A percentile compares a stretch with the other conserved stretches of the same genome.
Evolutionary conservation across 2,329 filamentous ascomycete genomes (phyloP).

Genomic region (Neonectria neomacrospora): DNA sequence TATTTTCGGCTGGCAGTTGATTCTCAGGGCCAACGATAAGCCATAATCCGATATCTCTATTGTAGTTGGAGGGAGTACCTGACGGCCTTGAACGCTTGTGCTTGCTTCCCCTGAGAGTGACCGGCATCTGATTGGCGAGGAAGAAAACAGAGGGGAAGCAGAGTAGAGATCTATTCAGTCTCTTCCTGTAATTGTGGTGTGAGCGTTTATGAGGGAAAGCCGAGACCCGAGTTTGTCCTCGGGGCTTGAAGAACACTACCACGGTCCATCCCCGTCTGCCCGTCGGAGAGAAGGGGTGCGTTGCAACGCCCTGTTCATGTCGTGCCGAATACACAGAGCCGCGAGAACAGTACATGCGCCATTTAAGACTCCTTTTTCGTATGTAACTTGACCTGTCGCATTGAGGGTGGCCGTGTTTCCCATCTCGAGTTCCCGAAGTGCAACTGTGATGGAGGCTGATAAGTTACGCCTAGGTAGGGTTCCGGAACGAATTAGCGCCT

Average conservation of each 20-base stretch:
- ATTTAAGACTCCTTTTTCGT: not conserved
- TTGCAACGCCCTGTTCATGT: not conserved
- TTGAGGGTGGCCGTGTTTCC: not conserved
- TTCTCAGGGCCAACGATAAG: not conserved
- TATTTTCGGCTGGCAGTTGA: not conserved
- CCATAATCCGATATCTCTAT: too few relatives aligned
- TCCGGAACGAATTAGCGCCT: not conserved
- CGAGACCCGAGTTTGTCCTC: not conserved
- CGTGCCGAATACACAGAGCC: not conserved
- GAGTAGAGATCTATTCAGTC: not conserved
- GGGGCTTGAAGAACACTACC: not conserved
- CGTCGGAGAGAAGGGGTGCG: not conserved
- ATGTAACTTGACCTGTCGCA: not conserved
- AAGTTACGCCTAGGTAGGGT: too few relatives aligned
- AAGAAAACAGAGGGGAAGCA: too few relatives aligned
- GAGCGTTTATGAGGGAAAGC: not conserved
- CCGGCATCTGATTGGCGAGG: too few relatives aligned
- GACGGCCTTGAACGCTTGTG: too few relatives aligned
- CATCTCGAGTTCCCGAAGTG: not conserved
- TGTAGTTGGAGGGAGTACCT: too few relatives aligned
- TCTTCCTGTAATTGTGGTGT: not conserved
- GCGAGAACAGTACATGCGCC: not conserved
- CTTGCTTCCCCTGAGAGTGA: too few relatives aligned
- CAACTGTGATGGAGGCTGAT: not conserved
- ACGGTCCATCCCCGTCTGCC: not conserved